A percentile compares a stretch with the other conserved stretches of the same genome.
phyloP scores from a whole-genome alignment of 805 yeast species.

The Candida sakaeoensis region DNA sequence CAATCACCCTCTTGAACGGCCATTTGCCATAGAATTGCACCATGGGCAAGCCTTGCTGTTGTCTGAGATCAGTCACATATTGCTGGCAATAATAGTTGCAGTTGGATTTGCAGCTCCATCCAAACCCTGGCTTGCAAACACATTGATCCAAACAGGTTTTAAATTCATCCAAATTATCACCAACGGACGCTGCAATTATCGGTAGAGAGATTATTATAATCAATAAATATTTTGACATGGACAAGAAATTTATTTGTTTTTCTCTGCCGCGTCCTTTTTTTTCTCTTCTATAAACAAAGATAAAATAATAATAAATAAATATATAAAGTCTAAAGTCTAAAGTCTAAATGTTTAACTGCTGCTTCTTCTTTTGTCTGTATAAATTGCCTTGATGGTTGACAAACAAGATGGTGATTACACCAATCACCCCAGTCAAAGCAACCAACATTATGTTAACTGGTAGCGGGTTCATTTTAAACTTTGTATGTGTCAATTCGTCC shows the following conservation, averaged over 20 bases:
- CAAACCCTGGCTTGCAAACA: slow-evolving; percentile 13
- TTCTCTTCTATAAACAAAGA: background rate
- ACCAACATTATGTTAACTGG: slow-evolving; percentile 46
- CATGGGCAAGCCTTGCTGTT: slow-evolving; percentile 17
- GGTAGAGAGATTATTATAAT: slow-evolving; percentile 3
- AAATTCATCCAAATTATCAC: slow-evolving; percentile 11
- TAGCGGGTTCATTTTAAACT: slow-evolving; percentile 51
- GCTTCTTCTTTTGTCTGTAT: slow-evolving; percentile 7
- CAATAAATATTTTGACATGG: slow-evolving; percentile 1
- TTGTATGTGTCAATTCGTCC: slow-evolving; percentile 48
- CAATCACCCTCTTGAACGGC: slow-evolving; percentile 38
- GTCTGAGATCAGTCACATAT: slow-evolving; percentile 23
- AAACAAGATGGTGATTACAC: slow-evolving; percentile 38
- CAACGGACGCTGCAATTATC: slow-evolving; percentile 3
- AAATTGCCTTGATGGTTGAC: slow-evolving; percentile 21
- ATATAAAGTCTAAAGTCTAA: background rate
- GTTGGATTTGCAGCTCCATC: slow-evolving; percentile 35
- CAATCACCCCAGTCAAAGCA: slow-evolving; percentile 38
- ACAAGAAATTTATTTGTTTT: background rate
- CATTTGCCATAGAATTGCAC: slow-evolving; percentile 44
- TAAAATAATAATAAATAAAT: too few relatives aligned
- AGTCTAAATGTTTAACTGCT: too few relatives aligned
- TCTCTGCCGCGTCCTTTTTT: background rate
- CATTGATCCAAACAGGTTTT: slow-evolving; percentile 8
- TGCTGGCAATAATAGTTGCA: slow-evolving; percentile 41